These are phyloP conservation scores for Dianthus caryophyllus DNA, from an alignment of 148 eudicot genomes.

Conservation along the genomic window DNA sequence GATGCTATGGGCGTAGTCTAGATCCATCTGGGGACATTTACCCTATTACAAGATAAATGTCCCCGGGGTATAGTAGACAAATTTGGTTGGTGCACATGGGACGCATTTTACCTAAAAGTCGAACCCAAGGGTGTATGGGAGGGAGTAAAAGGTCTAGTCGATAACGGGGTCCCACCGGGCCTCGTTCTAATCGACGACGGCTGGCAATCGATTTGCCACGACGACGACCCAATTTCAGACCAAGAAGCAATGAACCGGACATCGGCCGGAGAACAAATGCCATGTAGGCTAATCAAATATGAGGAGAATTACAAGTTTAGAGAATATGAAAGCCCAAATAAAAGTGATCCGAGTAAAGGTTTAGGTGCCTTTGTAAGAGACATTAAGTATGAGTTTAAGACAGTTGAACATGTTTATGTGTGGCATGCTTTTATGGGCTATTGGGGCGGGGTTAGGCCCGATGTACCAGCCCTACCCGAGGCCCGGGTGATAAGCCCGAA, in stretches of 20 bases:
- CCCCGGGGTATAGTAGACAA: conserved; percentile 78
- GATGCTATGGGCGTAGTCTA: conserved; percentile 52
- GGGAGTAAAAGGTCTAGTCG: conserved; percentile 62
- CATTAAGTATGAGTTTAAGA: conserved; percentile 58
- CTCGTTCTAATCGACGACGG: conserved; percentile 82
- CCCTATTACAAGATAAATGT: conserved; percentile 56
- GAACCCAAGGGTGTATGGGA: conserved; percentile 74
- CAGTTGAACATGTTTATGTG: conserved; percentile 78
- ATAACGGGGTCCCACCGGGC: conserved; percentile 83
- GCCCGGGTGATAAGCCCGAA: conserved; percentile 51
- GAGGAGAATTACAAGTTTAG: conserved; percentile 81
- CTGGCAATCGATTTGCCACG: conserved; percentile 89
- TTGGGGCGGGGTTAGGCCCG: conserved; percentile 89
- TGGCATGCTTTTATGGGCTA: conserved; percentile 97
- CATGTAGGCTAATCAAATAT: conserved; percentile 66
- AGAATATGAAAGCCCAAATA: conserved; percentile 53
- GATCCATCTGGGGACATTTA: conserved; percentile 69
- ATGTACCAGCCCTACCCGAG: conserved; percentile 50
- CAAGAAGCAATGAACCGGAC: conserved; percentile 77
- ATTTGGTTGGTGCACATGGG: conserved; percentile 99
- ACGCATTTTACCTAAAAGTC: conserved; percentile 78
- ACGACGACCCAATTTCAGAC: conserved; percentile 58
- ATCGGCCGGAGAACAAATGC: conserved; percentile 94
- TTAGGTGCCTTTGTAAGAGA: conserved; percentile 79
- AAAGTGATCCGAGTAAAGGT: conserved; percentile 34